A percentile compares a stretch with the other conserved stretches of the same genome.
These are phyloP conservation scores for Aspergillus conjunctus DNA, from an alignment of 495 filamentous ascomycete genomes.

Conservation along the genomic window DNA sequence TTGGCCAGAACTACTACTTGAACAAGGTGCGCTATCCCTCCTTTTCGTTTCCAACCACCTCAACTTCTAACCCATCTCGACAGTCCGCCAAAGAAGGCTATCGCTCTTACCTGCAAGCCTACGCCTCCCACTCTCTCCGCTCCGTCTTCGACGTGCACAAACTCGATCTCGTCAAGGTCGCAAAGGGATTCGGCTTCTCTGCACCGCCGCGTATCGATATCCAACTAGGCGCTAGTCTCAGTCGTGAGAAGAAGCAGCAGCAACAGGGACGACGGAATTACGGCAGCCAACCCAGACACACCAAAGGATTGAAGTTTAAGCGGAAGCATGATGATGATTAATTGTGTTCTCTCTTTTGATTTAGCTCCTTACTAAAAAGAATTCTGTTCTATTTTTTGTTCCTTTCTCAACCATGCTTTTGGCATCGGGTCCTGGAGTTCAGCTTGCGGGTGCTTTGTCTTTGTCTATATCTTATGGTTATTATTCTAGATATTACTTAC, in stretches of 20 bases:
- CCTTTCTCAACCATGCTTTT: not conserved
- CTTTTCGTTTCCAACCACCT: conserved; percentile 6
- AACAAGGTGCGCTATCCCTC: conserved; percentile 63
- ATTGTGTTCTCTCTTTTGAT: not conserved
- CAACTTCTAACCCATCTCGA: conserved; percentile 19
- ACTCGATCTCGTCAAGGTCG: conserved; percentile 89
- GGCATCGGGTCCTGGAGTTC: not conserved
- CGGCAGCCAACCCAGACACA: conserved; percentile 64
- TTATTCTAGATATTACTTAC: not conserved
- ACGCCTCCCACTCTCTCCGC: conserved; percentile 86
- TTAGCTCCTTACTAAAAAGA: not conserved
- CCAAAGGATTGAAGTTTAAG: conserved; percentile 49
- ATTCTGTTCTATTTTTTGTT: not conserved
- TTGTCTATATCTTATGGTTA: not conserved
- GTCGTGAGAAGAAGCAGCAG: conserved; percentile 78
- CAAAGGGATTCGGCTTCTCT: conserved; percentile 89
- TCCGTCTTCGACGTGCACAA: conserved; percentile 93
- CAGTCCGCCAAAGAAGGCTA: conserved; percentile 71
- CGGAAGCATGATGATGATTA: conserved; percentile 31
- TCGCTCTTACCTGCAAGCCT: conserved; percentile 88
- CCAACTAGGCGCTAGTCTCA: conserved; percentile 82
- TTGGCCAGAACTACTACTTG: conserved; percentile 93
- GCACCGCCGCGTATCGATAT: conserved; percentile 92
- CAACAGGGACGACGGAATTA: conserved; percentile 75
- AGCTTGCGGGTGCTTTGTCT: not conserved